Percentiles rank a stretch among this genome's conserved stretches.
Conservation (phyloP, 129 eudicot species). For the Centella asiatica region DNA sequence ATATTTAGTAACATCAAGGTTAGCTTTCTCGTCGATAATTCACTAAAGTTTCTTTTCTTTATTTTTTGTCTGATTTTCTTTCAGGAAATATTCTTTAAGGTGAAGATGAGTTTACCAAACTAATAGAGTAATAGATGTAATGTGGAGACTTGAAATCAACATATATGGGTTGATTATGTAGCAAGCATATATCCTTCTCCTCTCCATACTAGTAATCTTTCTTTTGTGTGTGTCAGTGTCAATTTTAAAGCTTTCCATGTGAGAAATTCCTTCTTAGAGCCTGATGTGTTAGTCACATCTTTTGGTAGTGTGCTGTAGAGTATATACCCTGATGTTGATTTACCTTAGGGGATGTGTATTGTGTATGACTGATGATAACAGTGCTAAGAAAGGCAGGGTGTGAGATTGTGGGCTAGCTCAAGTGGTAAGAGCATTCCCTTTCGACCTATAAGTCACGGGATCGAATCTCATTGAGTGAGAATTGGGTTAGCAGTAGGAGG, state of each 20-base stretch:
- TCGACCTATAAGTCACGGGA: no score
- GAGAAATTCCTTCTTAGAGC: not conserved
- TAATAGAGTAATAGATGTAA: no score
- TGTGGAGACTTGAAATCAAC: not conserved
- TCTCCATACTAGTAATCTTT: not conserved
- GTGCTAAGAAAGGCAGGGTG: not conserved
- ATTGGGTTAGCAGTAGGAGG: no score
- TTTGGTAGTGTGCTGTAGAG: not conserved
- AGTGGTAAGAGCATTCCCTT: no score
- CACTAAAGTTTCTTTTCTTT: not conserved
- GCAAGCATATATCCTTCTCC: not conserved
- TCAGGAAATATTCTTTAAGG: not conserved
- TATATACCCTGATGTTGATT: no score
- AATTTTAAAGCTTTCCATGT: not conserved
- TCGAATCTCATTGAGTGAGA: no score
- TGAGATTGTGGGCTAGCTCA: no score
- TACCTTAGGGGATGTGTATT: not conserved
- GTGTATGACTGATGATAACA: not conserved
- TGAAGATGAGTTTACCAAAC: not conserved
- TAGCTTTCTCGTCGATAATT: constrained; percentile 10
- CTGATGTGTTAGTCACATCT: not conserved
- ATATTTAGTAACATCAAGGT: constrained; percentile 69
- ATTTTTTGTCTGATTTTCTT: not conserved
- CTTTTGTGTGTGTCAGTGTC: not conserved
- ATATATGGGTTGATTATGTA: not conserved